Conservation (phyloP, 139 green algal genomes). For the Pseudopediastrum boryanum region DNA sequence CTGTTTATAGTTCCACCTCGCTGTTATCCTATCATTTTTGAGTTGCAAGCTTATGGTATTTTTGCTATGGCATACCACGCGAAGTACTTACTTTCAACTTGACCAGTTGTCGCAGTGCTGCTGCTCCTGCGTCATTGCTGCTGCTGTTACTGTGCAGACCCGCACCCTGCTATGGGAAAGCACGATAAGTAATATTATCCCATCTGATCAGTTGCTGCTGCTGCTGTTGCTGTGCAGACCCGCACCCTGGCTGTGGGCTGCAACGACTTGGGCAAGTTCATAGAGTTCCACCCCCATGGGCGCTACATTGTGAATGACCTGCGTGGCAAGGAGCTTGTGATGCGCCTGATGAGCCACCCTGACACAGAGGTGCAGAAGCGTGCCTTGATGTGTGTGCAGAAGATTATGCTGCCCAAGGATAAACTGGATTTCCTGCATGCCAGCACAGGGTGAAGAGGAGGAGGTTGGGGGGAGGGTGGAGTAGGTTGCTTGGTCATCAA, state of each 20-base stretch:
- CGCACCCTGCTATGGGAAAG: too few species aligned
- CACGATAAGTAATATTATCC: too few species aligned
- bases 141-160: too few species aligned
- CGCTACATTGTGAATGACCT: slow-evolving; percentile 83
- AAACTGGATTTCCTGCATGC: slow-evolving; percentile 22
- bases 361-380: slow-evolving; percentile 94
- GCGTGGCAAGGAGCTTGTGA: slow-evolving; percentile 91
- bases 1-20: too few species aligned
- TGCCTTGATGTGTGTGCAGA: slow-evolving; percentile 92
- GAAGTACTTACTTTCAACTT: too few species aligned
- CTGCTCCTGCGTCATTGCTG: too few species aligned
- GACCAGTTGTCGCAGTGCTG: too few species aligned
- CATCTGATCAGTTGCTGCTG: too few species aligned
- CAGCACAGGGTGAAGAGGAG: not conserved
- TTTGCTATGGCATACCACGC: too few species aligned
- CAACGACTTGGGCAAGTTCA: slow-evolving; percentile 92
- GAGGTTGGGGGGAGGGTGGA: not conserved
- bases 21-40: too few species aligned
- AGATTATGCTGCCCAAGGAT: slow-evolving; percentile 83
- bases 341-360: slow-evolving; percentile 91
- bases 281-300: slow-evolving; percentile 78
- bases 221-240: slow-evolving; percentile 11
- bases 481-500: not conserved
- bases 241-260: slow-evolving; percentile 89
- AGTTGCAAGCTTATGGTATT: too few species aligned